Evolutionary conservation across 441 rosid genomes (phyloP), one percentile per base, ranked within the genome.

Genomic region (Aleurites moluccanus): DNA sequence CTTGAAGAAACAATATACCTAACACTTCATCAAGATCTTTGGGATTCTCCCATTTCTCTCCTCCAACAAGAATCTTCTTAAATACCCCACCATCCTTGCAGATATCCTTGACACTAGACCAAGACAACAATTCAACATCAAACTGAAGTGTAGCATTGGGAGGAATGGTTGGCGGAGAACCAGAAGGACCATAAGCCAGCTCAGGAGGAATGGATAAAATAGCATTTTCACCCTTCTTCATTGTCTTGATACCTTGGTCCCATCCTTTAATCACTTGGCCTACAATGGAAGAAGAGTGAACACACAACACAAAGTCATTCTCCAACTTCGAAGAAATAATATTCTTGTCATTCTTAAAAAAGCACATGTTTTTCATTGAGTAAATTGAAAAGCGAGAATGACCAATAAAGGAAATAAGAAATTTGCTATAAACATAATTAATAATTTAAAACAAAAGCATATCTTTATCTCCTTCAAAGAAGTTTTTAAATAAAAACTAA

Each of bases 231-330:
- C 93, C 92, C 72, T 91, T 95, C 88, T 92, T 95, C 97, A 95
- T 95, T 27, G 96, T 95, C 83, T 90, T 92, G 71, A 95, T 88
- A 67, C 99, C 99, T 64, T 75, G 84, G 77, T 95, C 99, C 99
- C 97, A 92, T 81, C 98, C 99, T 79, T 91, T 94, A 45, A 94
- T 94, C 78, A 94, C 98, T 78, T 89, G 92, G 47, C 97, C 97
- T 94, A 82, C 55, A 82, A 45, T 38, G 15, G 56, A 47, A 42
- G 13, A n/a, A 9, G 27, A 35, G 25, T 28, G 13, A 23, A 14
- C 20, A 16, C 67, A 20, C 25, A 45, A 13, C 50, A 45, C 8
- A 38, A 38, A 38, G 6, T 10, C 16, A 13, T 45, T 45, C 16
- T 11, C 50, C 16, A 11, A 11, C 45, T 63, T 18, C 1, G 30